Base-by-base conservation (phyloP, 148 eudicot genomes). In the Rhododendron molle region DNA sequence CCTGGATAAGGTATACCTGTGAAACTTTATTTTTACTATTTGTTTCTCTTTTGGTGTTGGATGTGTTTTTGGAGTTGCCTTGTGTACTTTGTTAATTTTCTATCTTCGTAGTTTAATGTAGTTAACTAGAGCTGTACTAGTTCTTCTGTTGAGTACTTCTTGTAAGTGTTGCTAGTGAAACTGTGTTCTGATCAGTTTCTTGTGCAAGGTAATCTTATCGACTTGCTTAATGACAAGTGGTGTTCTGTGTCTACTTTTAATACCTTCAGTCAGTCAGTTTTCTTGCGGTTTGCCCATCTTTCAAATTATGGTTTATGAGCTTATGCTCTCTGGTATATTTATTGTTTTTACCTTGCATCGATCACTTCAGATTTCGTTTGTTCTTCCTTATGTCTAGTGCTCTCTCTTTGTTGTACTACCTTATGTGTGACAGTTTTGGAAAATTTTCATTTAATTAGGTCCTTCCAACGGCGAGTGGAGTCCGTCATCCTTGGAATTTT, bases 1-100 rank as follows among this genome's bases (percentile, higher is more conserved):
- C 91, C 88, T 97, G 76, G 98, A 95, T 81, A 97, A 97, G 99
- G 99, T 97, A 93, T 76, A 67, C 46, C 69, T 84, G 49, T 54
- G 34, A 60, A 83, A 2, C 80, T 44, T 44, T 2, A 10, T 0
- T 20, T 28, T 58, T 46, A 54, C 26, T 36, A 69, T 16, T 62
- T 85, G 30, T 21, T 26, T 47, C n/a, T 77, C 76, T 60, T 65
- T 26, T 18, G 38, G 58, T 72, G 81, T 72, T 32, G 71, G 13
- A 83, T 49, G 60, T 83, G 43, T 30, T 80, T 83, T 30, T n/a
- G 62, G 71, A 16, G 38, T 21, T 60, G 8, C 69, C 40, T 18
- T 43, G 23, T 26, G 18, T 15, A n/a, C 34, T 13, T 74, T 13
- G 7, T 58, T 8, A 34, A 2, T 50, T 73, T 54, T 34, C 7